Conservation (phyloP, 2,329 filamentous ascomycete genomes). For the Colletotrichum sp. region DNA sequence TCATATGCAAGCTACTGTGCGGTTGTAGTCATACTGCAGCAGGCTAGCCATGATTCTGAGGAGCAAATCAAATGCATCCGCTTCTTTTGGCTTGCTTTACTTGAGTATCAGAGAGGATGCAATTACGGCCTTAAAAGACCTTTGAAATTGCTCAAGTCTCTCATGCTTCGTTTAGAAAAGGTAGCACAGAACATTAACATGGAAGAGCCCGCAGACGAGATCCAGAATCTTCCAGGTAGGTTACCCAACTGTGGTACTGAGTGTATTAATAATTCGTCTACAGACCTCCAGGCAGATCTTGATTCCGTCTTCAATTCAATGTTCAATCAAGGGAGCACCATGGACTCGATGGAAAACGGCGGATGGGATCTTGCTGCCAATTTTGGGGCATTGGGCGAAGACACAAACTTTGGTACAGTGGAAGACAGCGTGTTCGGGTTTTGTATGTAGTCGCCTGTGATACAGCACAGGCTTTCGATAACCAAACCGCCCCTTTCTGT, state of each 20-base stretch:
- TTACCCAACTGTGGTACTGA: background rate
- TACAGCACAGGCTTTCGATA: background rate
- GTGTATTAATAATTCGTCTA: background rate
- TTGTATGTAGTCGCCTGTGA: background rate
- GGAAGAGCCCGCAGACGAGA: background rate
- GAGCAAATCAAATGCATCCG: background rate
- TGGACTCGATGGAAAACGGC: background rate
- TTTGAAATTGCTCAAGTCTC: background rate
- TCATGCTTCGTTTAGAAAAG: background rate
- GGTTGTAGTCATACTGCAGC: background rate
- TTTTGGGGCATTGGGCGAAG: background rate
- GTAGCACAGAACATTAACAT: background rate
- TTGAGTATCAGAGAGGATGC: background rate
- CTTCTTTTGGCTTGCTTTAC: background rate
- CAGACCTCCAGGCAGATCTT: background rate
- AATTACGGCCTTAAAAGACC: background rate
- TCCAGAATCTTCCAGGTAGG: background rate
- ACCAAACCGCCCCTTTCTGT: background rate
- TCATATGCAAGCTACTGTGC: background rate
- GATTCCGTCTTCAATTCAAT: background rate
- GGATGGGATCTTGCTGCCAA: background rate
- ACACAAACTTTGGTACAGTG: background rate
- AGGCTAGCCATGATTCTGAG: rapidly evolving
- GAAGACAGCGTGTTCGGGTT: background rate
- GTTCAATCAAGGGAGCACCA: background rate